These are phyloP conservation scores for Citrus mangshanensis DNA, from an alignment of 345 rosid genomes.

Conservation along the genomic window DNA sequence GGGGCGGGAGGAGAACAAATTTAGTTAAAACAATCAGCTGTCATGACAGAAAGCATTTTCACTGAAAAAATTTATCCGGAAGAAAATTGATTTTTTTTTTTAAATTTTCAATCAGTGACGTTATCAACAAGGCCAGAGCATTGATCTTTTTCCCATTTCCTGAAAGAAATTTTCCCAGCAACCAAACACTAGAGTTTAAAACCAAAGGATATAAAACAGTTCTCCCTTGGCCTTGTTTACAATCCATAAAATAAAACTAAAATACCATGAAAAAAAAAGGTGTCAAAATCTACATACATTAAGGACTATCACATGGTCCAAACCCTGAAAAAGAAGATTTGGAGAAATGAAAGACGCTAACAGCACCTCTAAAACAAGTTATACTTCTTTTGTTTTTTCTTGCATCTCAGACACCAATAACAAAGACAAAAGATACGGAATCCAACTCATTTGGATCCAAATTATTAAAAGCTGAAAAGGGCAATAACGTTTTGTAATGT, in stretches of 20 bases:
- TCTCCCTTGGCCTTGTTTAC: not conserved
- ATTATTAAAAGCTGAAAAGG: not conserved
- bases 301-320: not conserved
- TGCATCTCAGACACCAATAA: not conserved
- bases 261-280: not conserved
- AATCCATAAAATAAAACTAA: not conserved
- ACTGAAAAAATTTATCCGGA: not conserved
- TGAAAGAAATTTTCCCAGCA: not conserved
- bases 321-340: not conserved
- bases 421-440: not conserved
- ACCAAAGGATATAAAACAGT: not conserved
- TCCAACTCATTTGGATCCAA: not conserved
- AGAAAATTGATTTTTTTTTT: not conserved
- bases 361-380: not conserved
- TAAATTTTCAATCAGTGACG: no score
- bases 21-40: not conserved
- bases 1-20: no score
- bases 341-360: not conserved
- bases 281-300: not conserved
- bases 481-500: not conserved
- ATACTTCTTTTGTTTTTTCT: not conserved
- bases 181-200: not conserved
- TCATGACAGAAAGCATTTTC: not conserved
- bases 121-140: not conserved
- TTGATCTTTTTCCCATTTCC: not conserved